Base-by-base conservation (phyloP, 2,329 filamentous ascomycete species). In the Fonsecaea pugnacius region DNA sequence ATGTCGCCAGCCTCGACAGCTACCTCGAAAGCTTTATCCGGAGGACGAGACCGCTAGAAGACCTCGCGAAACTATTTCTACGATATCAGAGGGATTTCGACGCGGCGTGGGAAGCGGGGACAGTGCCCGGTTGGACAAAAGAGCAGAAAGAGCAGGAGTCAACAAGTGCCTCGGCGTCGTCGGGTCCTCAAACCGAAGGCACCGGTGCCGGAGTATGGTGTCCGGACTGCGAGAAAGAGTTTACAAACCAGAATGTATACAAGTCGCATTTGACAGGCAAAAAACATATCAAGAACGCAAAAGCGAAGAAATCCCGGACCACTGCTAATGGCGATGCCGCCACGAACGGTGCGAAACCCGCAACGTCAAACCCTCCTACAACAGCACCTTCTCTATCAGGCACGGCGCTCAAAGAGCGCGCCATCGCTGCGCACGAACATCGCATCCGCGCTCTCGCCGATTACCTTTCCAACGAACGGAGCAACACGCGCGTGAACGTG, bases 201-300 rank as follows among this genome's bases (percentile, higher is more conserved):
- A 73, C 82, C 72, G 84, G 83, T 0, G 89, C 92, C 58, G 91
- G 90, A 0, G 84, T 92, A 16, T 98, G 91, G 90, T 99, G 95
- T 73, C 84, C 89, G 5, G 92, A 93, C 67, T 99, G 95, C 75
- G 90, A 95, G 74, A 97, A 93, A 78, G 91, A 94, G 65, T 99
- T 98, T 79, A 92, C 91, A 73, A 98, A 97, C 73, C 88, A 95
- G 70, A 96, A 96, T 67, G 92, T 97, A 54, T 96, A 96, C 82
- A 93, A 92, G 72, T 88, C 87, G 40, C 95, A 99, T 76, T 79
- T 99, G 66, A 89, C 82, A 0, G 94, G 94, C 48, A 94, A 96
- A 79, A 99, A 98, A 75, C 95, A 99, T 76, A 86, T 94, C 75
- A 91, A 92, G 72, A 91, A 91, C 0, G 91, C 90, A 0, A 87